Base-by-base conservation (phyloP, 108 stramenopile genomes). In the Nitzschia sp. region DNA sequence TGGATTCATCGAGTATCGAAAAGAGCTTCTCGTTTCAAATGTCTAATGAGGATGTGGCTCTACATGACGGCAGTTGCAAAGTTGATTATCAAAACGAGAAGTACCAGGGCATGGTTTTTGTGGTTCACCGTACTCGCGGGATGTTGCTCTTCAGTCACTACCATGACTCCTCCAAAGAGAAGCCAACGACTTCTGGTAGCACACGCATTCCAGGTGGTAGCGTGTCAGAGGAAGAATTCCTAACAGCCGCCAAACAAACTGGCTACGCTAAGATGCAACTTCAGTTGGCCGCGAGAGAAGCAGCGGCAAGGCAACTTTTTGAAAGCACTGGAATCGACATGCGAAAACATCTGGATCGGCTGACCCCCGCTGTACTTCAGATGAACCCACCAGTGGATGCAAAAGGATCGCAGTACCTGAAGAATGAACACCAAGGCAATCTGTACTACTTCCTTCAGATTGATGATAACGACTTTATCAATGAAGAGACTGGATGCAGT, bases 361-460 rank as follows among this genome's bases (percentile, higher is more conserved):
- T 74, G 33, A 66, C 68, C 21, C 73, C 73, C 19, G 73, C 73
- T 31, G 58, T 74, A 11, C 22, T 74, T 46, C 35, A 58, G 21
- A 22, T 41, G 47, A 53, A 66, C 30, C 65, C 65, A 3, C 47
- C 47, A 2, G 31, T 52, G 8, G 52, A 65, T 57, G 30, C 55
- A 23, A 57, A 63, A 33, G 62, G 63, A 15, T 26, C 17, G 23
- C 41, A 58, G 27, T 47, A 53, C 26, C 33, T 74, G 26, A 44
- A 48, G 41, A 74, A 74, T 27, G 61, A 74, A 30, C 25, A 53
- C 35, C 41, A 67, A n/a, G 36, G 61, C 33, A 53, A 38, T 22
- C 35, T 74, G 3, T 74, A 74, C 28, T 74, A 74, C 50, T 74
- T 74, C 32, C 36, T 74, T n/a, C 66, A 67, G 58, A 36, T 67